Conservation (phyloP, 805 yeast species). For the Alloascoidea africana region DNA sequence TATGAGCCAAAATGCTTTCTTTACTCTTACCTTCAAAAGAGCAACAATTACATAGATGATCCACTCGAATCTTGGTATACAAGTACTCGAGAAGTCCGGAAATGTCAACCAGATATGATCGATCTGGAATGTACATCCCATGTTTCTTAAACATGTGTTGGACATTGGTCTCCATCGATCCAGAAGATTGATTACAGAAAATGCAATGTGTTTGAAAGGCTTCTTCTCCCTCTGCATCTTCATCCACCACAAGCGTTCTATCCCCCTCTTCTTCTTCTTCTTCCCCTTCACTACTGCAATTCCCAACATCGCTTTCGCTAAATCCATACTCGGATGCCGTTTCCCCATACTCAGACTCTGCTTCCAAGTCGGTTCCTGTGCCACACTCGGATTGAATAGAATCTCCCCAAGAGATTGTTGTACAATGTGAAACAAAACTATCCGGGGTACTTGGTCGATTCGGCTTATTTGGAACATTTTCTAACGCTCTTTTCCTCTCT, state of each 20-base stretch:
- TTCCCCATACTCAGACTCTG: too few species aligned
- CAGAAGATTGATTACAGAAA: constrained; percentile 28
- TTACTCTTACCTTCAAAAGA: constrained; percentile 69
- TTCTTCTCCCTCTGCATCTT: not conserved
- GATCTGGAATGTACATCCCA: constrained; percentile 84
- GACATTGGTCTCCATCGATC: constrained; percentile 43
- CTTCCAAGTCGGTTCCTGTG: too few species aligned
- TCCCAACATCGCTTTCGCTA: too few species aligned
- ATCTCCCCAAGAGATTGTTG: too few species aligned
- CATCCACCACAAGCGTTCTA: too few species aligned
- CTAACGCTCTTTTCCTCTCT: too few species aligned
- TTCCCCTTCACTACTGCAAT: too few species aligned
- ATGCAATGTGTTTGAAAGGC: not conserved
- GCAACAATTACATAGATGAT: constrained; percentile 75
- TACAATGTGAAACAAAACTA: too few species aligned
- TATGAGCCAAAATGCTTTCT: constrained; percentile 83
- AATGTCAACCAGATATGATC: constrained; percentile 48
- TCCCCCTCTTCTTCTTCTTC: not conserved
- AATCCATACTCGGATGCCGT: too few species aligned
- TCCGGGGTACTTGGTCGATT: too few species aligned
- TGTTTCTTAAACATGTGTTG: constrained; percentile 67
- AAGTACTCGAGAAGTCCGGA: constrained; percentile 62
- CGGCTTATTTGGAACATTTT: too few species aligned
- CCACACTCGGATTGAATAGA: too few species aligned
- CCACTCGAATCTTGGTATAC: constrained; percentile 69